Evolutionary conservation across 805 yeast genomes (phyloP).

Genomic region (Candida boidinii): DNA sequence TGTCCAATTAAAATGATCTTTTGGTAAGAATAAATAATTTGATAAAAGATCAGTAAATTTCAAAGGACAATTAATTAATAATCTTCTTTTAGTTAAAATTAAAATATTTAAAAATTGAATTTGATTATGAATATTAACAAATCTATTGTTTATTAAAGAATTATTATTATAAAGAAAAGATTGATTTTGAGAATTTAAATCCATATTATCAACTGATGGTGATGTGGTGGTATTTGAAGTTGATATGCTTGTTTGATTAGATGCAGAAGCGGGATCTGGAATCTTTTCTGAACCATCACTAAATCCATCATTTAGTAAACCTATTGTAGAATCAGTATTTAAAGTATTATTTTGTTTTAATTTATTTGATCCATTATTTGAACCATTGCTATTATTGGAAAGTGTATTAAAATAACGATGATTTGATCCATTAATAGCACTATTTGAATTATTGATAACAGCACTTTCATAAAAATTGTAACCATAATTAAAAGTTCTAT

Average conservation of each 20-base stretch:
- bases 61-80: slow-evolving; percentile 41
- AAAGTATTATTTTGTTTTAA: no score
- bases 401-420: no score
- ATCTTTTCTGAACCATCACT: no score
- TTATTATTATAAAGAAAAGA: slow-evolving; percentile 3
- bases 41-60: slow-evolving; percentile 39
- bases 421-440: neutral
- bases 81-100: slow-evolving; percentile 36
- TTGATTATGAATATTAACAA: slow-evolving; percentile 11
- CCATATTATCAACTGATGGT: no score
- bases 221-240: no score
- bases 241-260: no score
- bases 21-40: slow-evolving; percentile 36
- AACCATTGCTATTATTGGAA: slow-evolving; percentile 3
- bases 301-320: no score
- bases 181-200: neutral
- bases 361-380: no score
- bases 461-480: slow-evolving; percentile 4
- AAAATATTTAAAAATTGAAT: slow-evolving; percentile 22
- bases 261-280: no score
- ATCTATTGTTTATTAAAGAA: slow-evolving; percentile 7
- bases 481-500: slow-evolving; percentile 28
- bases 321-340: no score
- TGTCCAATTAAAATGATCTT: slow-evolving; percentile 32
- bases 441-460: slow-evolving; percentile 1